phyloP scores from a whole-genome alignment of 148 eudicot genomes.

The Chenopodium quinoa region DNA sequence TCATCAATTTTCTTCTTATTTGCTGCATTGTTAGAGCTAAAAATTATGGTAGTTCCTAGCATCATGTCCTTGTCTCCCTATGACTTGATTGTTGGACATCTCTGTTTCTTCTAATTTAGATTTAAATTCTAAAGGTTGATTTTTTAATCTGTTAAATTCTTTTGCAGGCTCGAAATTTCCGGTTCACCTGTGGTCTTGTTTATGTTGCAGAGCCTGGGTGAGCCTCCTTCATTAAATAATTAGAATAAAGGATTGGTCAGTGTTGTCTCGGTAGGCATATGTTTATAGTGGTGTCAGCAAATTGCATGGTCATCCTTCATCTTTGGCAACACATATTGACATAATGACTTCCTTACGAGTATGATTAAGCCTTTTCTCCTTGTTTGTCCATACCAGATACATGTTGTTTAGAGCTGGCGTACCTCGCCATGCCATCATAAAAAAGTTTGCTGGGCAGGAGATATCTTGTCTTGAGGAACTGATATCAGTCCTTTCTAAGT shows the following conservation, averaged over 20 bases:
- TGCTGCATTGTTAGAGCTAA: no score
- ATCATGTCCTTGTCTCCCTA: not conserved
- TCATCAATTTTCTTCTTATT: no score
- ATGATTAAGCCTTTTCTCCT: not conserved
- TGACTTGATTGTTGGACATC: not conserved
- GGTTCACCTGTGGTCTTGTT: constrained; percentile 93
- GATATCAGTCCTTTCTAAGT: constrained; percentile 61
- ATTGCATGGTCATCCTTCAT: not conserved
- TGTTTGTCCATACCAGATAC: constrained; percentile 47
- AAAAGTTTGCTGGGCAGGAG: constrained; percentile 81
- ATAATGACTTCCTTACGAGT: constrained; percentile 3
- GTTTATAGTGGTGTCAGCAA: not conserved
- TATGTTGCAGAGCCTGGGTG: constrained; percentile 99
- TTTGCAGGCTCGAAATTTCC: constrained; percentile 90
- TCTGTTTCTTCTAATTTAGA: not conserved
- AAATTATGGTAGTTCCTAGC: no score
- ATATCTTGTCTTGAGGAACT: constrained; percentile 67
- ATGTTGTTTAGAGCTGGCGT: constrained; percentile 94
- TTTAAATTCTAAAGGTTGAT: not conserved
- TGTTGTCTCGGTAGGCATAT: not conserved
- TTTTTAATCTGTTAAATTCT: constrained; percentile 4
- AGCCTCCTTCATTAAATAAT: constrained; percentile 10
- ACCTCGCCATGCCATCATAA: constrained; percentile 94
- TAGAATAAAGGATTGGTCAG: not conserved
- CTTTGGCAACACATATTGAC: not conserved